Conservation (phyloP, 805 yeast genomes). For the Kodamaea nitidulidarum region DNA sequence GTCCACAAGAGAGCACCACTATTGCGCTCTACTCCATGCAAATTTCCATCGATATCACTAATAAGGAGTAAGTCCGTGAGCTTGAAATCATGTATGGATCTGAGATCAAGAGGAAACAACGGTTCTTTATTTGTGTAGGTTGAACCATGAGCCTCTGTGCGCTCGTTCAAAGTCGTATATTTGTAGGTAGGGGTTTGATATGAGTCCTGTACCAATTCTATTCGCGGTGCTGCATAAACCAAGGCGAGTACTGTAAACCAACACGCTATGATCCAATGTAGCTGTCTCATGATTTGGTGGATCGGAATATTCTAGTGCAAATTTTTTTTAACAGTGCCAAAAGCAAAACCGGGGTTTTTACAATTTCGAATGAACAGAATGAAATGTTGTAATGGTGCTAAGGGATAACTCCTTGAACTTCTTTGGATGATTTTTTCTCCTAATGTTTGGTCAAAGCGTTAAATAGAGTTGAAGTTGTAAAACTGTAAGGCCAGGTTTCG, state of each 20-base stretch:
- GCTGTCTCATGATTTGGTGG: slow-evolving; percentile 3
- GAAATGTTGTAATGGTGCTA: too few relatives aligned
- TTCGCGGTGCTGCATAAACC: slow-evolving; percentile 18
- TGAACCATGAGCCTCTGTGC: slow-evolving; percentile 1
- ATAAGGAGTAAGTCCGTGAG: slow-evolving; percentile 60
- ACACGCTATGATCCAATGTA: slow-evolving; percentile 4
- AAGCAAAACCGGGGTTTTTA: background rate
- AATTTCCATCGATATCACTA: slow-evolving; percentile 81
- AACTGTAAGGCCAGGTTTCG: too few relatives aligned
- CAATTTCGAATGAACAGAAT: too few relatives aligned
- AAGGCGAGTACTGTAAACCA: slow-evolving; percentile 9
- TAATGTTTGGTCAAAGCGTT: too few relatives aligned
- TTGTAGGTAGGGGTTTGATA: slow-evolving; percentile 2
- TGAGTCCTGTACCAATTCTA: slow-evolving; percentile 16
- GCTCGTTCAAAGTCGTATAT: slow-evolving; percentile 5
- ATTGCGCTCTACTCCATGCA: slow-evolving; percentile 73
- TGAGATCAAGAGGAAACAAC: slow-evolving; percentile 31
- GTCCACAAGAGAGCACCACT: slow-evolving; percentile 80
- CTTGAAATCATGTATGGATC: slow-evolving; percentile 44
- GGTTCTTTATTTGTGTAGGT: slow-evolving; percentile 12
- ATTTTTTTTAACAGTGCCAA: background rate
- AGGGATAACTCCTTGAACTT: too few relatives aligned
- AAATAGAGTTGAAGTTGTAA: too few relatives aligned
- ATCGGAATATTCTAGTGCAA: slow-evolving; percentile 1
- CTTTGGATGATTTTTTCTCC: too few relatives aligned